Evolutionary conservation across 441 rosid species (phyloP), one percentile per base, ranked within the genome.

Genomic region (Theobroma grandiflorum): DNA sequence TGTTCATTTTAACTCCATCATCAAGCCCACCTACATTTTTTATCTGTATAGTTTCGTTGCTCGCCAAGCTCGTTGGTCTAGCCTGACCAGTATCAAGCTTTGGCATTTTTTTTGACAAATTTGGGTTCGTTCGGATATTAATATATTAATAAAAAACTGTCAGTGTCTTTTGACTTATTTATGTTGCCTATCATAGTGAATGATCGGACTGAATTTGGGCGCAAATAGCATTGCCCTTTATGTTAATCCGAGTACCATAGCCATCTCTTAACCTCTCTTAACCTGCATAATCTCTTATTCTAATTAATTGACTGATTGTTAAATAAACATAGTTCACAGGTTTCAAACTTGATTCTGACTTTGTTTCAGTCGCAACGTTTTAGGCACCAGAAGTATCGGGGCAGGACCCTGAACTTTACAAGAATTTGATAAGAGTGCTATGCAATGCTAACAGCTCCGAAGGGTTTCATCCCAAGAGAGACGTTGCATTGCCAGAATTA

Each of bases 371-470:
- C 18, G 8, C 40, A 15, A n/a, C 7, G 47, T 38, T 81, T 35
- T 59, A 84, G 88, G 89, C 84, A 80, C 89, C 89, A 50, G 86
- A 86, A 1, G 84, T 78, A 8, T 84, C 89, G 0, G 69, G 18
- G 40, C 58, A 76, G 10, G 64, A 86, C 8, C 89, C 89, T 11
- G 68, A 67, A 76, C 45, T 66, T 8, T 3, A 79, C 75, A 80
- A 80, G 67, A 82, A 78, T 70, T 8, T 86, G 64, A 79, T 84
- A 43, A 84, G 84, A 79, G 89, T 76, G 15, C 78, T 86, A 4
- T 86, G 87, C 81, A 87, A 87, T 38, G 90, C 90, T 37, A 87
- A 87, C 53, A 79, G 75, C n/a, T 82, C 88, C 0, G 88, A 87
- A 81, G 87, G 87, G 15, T 84, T 86, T 69, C 62, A 18, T 43